Base-by-base conservation (phyloP, 352 stramenopile species). In the Globisporangium mamillatum region DNA sequence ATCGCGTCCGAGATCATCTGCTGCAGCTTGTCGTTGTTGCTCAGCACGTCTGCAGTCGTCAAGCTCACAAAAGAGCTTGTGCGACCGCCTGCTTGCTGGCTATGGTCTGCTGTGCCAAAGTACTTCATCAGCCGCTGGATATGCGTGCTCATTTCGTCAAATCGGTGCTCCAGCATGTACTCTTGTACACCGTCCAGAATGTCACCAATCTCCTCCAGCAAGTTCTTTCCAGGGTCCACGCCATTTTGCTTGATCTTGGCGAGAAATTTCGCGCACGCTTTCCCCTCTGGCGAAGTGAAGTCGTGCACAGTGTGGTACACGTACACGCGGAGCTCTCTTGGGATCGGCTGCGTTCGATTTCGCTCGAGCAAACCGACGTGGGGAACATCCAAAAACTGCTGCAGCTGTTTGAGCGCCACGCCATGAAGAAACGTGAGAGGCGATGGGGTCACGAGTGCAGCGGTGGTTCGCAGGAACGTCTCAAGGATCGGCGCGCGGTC, bases 111-210 rank as follows among this genome's bases (percentile, higher is more conserved):
- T 12, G 66, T 67, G 16, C 71, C 60, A 53, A 71, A 76, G n/a
- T 73, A 72, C 59, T 89, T 82, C 62, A 93, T 77, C 50, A 92
- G 64, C 27, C 83, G 75, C 59, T 91, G 76, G 18, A 93, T 76
- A 44, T 90, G 82, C 5, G 73, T 63, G 27, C 79, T 73, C 84
- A 95, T 93, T 57, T 95, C 88, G 32, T 91, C 82, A 58, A 84
- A 93, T 0, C 88, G 85, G 57, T 95, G 86, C 65, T 93, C 84
- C 3, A 95, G 80, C 88, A 95, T 95, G 50, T 95, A 93, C 69
- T 92, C 84, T 69, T 95, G 88, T 9, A 95, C 82, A 44, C 77
- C 84, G 57, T 95, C 88, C 36, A 95, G 78, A 61, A 93, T 89
- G 9, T 90, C 80, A 6, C 84, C 88, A 14, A 93, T 79, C 63